Base-by-base conservation (phyloP, 176 grass and related monocot species). In the Oropetium thomaeum region DNA sequence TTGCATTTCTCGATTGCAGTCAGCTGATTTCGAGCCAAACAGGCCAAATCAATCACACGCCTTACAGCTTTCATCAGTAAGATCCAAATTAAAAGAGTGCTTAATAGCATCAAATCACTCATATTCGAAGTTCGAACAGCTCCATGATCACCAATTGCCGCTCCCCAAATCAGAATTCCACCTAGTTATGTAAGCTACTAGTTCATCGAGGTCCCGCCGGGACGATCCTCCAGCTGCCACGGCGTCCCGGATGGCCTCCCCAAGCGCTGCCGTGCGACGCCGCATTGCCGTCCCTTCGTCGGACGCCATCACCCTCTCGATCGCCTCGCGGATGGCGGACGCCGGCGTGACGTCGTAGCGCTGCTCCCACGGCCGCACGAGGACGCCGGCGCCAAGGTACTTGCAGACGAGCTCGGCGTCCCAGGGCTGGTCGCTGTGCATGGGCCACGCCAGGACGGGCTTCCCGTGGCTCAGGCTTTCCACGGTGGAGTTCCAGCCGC, bases 401-500 rank as follows among this genome's bases (percentile, higher is more conserved):
- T 89, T 83, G 52, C 85, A 88, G 16, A 90, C 69, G 3, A 93
- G 77, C 77, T 82, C 80, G 5, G 79, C 69, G 60, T 79, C 79
- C 79, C 66, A 67, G 8, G 88, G 79, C 71, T 91, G 88, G 71
- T 91, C 92, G 19, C 25, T 83, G 79, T 86, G 85, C 88, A 95
- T 88, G 0, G 92, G 85, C 92, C 88, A 95, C n/a, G 85, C 85
- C 0, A 91, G 40, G 2, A 95, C 32, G 5, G 75, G 70, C 67
- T 88, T 87, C 26, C 92, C 88, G 39, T 86, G 62, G 82, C 89
- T 86, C 40, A 94, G 31, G 75, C 85, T 86, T 54, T 94, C 92
- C 37, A 95, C 38, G 26, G 82, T 86, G 4, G 92, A 95, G 65
- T 95, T 95, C 92, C 92, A 94, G 15, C 92, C 92, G 61, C 92